Evolutionary conservation across 768 basidiomycete species (phyloP).

Genomic region (Agrocybe pediades): DNA sequence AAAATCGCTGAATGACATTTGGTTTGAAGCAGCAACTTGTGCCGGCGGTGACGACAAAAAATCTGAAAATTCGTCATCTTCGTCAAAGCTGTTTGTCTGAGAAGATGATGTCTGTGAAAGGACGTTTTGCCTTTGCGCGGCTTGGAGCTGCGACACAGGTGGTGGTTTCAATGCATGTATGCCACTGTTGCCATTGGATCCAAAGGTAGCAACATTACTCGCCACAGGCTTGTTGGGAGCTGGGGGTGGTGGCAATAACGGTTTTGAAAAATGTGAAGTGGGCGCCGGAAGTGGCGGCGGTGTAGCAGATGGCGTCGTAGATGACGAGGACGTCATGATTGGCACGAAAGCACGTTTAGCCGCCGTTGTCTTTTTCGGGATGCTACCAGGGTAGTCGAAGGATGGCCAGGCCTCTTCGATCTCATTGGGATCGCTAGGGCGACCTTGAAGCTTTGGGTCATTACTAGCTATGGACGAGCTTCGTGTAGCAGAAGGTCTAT

Average conservation of each 20-base stretch:
- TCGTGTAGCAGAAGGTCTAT: neutral
- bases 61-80: conserved; percentile 60
- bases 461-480: neutral
- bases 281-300: conserved; percentile 18
- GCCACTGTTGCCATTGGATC: neutral
- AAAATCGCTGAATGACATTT: conserved; percentile 19
- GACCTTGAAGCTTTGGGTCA: neutral
- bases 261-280: neutral
- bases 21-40: conserved; percentile 11
- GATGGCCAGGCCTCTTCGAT: conserved; percentile 17
- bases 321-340: conserved; percentile 32
- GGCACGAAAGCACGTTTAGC: conserved; percentile 21
- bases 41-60: conserved; percentile 39
- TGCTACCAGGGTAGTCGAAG: conserved; percentile 18
- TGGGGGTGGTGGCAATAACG: conserved; percentile 17
- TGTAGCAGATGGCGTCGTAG: conserved; percentile 17
- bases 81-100: conserved; percentile 23
- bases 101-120: conserved; percentile 23
- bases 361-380: conserved; percentile 12
- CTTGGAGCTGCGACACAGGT: conserved; percentile 28
- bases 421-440: neutral
- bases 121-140: conserved; percentile 5
- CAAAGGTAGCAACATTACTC: neutral
- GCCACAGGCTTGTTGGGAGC: conserved; percentile 7
- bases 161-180: conserved; percentile 25